Percentiles rank a stretch among this genome's conserved stretches.
Conservation (phyloP, 495 filamentous ascomycete genomes). For the Xylaria scruposa region DNA sequence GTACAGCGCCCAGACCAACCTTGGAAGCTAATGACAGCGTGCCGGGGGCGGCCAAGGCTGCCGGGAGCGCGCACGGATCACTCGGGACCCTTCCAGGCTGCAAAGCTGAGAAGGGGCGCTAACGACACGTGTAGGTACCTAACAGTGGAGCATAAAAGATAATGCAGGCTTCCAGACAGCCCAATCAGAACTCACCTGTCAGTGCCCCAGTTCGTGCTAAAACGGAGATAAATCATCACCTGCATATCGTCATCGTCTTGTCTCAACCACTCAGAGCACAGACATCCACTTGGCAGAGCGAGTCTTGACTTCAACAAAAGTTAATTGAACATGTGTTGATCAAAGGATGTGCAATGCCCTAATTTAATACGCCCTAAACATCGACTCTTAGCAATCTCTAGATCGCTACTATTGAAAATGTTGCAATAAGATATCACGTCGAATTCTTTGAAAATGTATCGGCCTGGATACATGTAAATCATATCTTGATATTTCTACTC, state of each 20-base stretch:
- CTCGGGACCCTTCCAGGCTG: background rate
- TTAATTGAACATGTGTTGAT: background rate
- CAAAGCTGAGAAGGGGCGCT: background rate
- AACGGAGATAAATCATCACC: background rate
- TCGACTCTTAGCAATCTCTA: background rate
- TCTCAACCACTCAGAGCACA: constrained; percentile 10
- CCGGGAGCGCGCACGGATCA: constrained; percentile 12
- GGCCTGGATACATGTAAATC: background rate
- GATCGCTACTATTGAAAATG: background rate
- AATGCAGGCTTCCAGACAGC: background rate
- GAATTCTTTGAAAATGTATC: background rate
- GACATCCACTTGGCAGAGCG: background rate
- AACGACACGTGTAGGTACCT: constrained; percentile 4
- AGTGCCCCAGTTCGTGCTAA: background rate
- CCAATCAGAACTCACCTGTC: constrained; percentile 2
- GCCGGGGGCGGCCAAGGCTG: background rate
- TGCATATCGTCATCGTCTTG: background rate
- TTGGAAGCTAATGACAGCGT: background rate
- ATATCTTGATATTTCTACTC: background rate
- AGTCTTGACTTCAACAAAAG: background rate
- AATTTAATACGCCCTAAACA: background rate
- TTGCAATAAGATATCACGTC: constrained; percentile 6
- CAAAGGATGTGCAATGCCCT: background rate
- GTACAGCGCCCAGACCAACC: background rate
- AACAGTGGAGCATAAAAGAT: background rate